Evolutionary conservation across 176 grass and related monocot genomes (phyloP).

Genomic region (Ampelocalamus luodianensis): DNA sequence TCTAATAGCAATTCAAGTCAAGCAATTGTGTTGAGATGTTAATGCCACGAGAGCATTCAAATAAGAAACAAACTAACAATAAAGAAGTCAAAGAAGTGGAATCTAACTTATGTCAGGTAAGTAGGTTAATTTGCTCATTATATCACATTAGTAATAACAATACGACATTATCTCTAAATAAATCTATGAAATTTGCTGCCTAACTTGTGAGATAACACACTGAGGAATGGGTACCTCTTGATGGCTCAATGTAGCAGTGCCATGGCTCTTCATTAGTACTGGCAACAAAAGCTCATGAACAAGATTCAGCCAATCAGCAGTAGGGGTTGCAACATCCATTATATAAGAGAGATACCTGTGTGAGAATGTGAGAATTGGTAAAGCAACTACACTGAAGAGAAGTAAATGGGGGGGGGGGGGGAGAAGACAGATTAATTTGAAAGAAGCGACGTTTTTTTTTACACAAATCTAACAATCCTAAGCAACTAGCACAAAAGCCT

Average conservation of each 20-base stretch:
- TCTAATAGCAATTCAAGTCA: slow-evolving; percentile 54
- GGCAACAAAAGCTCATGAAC: slow-evolving; percentile 90
- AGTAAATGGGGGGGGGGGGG: background rate
- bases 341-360: slow-evolving; percentile 95
- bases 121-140: slow-evolving; percentile 19
- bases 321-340: slow-evolving; percentile 97
- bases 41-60: slow-evolving; percentile 16
- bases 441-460: background rate
- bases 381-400: slow-evolving; percentile 26
- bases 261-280: slow-evolving; percentile 80
- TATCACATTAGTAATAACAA: background rate
- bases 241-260: slow-evolving; percentile 74
- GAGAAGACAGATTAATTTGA: slow-evolving; percentile 16
- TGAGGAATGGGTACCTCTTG: slow-evolving; percentile 74
- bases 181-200: background rate
- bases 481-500: background rate
- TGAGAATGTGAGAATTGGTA: slow-evolving; percentile 30
- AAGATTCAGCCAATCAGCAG: slow-evolving; percentile 82
- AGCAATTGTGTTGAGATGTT: slow-evolving; percentile 27
- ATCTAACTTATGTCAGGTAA: slow-evolving; percentile 28
- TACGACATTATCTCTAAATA: slow-evolving; percentile 16
- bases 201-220: background rate
- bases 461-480: background rate
- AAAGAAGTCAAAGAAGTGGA: slow-evolving; percentile 10
- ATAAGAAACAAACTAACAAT: slow-evolving; percentile 2